Base-by-base conservation (phyloP, 805 yeast genomes). In the Ogataea saltuana region DNA sequence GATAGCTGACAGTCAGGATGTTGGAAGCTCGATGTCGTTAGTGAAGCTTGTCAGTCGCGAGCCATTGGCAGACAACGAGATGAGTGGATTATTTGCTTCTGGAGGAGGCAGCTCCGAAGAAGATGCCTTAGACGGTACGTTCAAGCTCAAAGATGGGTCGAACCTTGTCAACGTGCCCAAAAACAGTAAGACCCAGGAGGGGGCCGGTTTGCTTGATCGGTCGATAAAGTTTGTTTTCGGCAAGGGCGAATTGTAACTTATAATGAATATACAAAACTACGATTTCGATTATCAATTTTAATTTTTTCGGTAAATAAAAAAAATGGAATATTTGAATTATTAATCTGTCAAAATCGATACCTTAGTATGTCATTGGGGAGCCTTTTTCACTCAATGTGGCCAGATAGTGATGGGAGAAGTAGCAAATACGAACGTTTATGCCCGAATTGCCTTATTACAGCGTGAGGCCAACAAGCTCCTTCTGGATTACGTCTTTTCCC, bases 1-100 rank as follows among this genome's bases (percentile, higher is more conserved):
- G 40, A 64, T 78, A 33, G 61, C 64, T 3, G 65, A 59, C 7
- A 59, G 56, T 28, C 81, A 76, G 51, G 78, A 78, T 49, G 66
- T 78, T 20, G 82, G 82, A 1, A 73, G 69, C 33, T 51, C 63
- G 4, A 40, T 52, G 20, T 49, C 53, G 6, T 44, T 54, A 27
- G 39, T 53, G 13, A 49, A 51, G 19, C 32, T 45, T 9, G 42
- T 42, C 13, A 29, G 42, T 12, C 43, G 42, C 19, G 52, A 46
- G 17, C 42, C 41, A 4, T 40, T 39, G 9, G 45, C 48, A 3
- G 44, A 38, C 11, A 50, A 39, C 6, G 53, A 42, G n/a, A 34
- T 45, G 41, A 41, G 52, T 29, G 49, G 38, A 13, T 11, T 44
- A 16, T 43, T 51, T 40, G 51, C 43, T 32, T 26, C 26, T 22